Evolutionary conservation across 2,329 filamentous ascomycete species (phyloP).

Genomic region (Ophiostoma sp.): DNA sequence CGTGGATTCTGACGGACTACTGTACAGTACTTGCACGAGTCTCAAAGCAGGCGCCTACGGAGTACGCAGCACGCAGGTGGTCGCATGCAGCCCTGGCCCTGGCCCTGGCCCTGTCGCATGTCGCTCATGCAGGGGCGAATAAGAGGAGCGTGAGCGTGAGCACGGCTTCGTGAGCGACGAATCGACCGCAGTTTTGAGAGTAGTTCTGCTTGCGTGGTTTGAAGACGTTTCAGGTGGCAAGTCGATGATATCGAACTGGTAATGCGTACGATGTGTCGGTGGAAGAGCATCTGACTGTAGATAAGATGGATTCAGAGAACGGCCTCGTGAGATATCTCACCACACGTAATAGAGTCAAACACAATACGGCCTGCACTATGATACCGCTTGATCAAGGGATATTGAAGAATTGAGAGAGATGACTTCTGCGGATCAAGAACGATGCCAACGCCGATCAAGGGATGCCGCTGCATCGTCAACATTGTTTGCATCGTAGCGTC

Average conservation of each 20-base stretch:
- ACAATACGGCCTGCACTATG: background rate
- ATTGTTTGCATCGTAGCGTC: too few relatives aligned
- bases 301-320: too few relatives aligned
- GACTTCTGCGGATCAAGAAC: background rate
- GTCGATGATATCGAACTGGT: background rate
- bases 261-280: background rate
- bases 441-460: background rate
- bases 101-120: background rate
- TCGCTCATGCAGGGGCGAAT: constrained; percentile 1
- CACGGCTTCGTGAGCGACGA: background rate
- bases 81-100: background rate
- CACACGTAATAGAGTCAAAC: background rate
- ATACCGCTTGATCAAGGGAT: background rate
- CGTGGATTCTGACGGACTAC: too few relatives aligned
- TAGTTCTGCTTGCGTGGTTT: background rate
- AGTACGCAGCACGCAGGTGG: background rate
- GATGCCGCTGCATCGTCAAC: background rate
- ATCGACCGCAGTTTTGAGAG: background rate
- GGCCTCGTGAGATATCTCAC: background rate
- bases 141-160: background rate
- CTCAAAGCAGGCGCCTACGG: background rate
- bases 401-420: constrained; percentile 7
- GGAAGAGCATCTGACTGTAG: too few relatives aligned
- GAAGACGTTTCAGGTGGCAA: constrained; percentile 1
- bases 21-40: constrained; percentile 1